phyloP scores from a whole-genome alignment of 495 filamentous ascomycete species.

The Penicillium longicatenatum region DNA sequence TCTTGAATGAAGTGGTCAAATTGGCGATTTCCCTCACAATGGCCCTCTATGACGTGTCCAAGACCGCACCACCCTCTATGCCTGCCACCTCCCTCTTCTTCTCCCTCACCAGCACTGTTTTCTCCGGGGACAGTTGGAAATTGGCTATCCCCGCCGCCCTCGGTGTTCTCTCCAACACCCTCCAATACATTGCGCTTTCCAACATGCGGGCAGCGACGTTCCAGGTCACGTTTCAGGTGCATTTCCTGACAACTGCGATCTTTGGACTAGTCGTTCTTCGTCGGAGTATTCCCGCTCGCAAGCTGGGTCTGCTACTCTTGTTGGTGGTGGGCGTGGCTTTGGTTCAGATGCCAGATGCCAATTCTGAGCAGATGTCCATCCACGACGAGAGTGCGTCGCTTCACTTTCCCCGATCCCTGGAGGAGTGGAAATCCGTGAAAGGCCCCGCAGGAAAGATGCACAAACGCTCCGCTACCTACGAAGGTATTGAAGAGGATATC shows the following conservation, averaged over 20 bases:
- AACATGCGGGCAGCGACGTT: slow-evolving; percentile 92
- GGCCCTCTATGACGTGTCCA: slow-evolving; percentile 82
- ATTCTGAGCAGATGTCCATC: slow-evolving; percentile 49
- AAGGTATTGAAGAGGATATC: slow-evolving; percentile 86
- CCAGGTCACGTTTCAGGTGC: slow-evolving; percentile 90
- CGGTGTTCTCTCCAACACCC: slow-evolving; percentile 86
- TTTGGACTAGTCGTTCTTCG: slow-evolving; percentile 79
- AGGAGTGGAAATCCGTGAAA: slow-evolving; percentile 52
- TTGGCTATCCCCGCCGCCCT: slow-evolving; percentile 84
- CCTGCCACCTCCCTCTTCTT: slow-evolving; percentile 78
- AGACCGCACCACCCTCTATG: slow-evolving; percentile 69
- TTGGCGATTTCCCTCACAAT: slow-evolving; percentile 82
- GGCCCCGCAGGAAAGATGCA: slow-evolving; percentile 49
- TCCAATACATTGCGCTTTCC: slow-evolving; percentile 90
- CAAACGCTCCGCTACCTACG: slow-evolving; percentile 88
- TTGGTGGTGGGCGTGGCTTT: slow-evolving; percentile 83
- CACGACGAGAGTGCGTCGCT: slow-evolving; percentile 53
- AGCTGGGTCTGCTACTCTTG: slow-evolving; percentile 81
- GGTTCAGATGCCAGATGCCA: slow-evolving; percentile 72
- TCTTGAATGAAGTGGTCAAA: slow-evolving; percentile 92
- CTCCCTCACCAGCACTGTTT: slow-evolving; percentile 76
- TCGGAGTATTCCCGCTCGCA: slow-evolving; percentile 64
- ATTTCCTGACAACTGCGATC: slow-evolving; percentile 88
- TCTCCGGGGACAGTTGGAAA: slow-evolving; percentile 96
- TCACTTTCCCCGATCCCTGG: slow-evolving; percentile 73